Conservation (phyloP, 2,329 filamentous ascomycete genomes). For the Alternaria panax region DNA sequence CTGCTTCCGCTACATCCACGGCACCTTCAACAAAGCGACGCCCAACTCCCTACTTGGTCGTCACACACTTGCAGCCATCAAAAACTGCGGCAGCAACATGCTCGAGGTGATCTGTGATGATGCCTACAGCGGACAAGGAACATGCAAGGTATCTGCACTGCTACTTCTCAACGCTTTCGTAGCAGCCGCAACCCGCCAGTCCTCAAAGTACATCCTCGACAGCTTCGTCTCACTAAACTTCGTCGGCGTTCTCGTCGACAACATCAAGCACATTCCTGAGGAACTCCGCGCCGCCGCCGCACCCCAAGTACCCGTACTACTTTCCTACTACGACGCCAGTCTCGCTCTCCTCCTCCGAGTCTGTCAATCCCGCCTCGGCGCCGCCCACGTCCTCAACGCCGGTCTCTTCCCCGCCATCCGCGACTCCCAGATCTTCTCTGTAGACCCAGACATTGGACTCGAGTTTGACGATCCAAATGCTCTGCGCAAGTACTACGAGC, state of each 20-base stretch:
- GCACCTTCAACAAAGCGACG: slow-evolving; percentile 62
- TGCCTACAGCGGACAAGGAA: slow-evolving; percentile 82
- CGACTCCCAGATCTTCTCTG: slow-evolving; percentile 82
- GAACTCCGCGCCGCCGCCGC: slow-evolving; percentile 61
- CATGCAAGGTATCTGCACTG: slow-evolving; percentile 83
- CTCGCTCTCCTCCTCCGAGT: slow-evolving; percentile 84
- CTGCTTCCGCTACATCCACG: slow-evolving; percentile 82
- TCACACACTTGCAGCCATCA: slow-evolving; percentile 72
- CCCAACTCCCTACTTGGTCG: slow-evolving; percentile 44
- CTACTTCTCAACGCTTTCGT: slow-evolving; percentile 83
- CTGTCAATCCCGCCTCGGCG: slow-evolving; percentile 83
- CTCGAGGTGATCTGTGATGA: slow-evolving; percentile 92
- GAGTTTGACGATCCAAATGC: slow-evolving; percentile 73
- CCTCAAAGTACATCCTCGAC: slow-evolving; percentile 78
- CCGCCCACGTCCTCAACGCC: slow-evolving; percentile 84
- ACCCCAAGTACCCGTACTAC: slow-evolving; percentile 61
- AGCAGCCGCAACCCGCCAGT: slow-evolving; percentile 73
- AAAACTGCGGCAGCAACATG: slow-evolving; percentile 79
- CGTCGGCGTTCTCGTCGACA: slow-evolving; percentile 87
- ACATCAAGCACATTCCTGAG: slow-evolving; percentile 76
- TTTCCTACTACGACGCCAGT: slow-evolving; percentile 74
- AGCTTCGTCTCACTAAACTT: slow-evolving; percentile 87
- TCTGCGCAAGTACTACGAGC: slow-evolving; percentile 80
- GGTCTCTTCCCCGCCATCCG: slow-evolving; percentile 85
- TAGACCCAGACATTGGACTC: slow-evolving; percentile 90